Evolutionary conservation across 768 basidiomycete genomes (phyloP).

Genomic region (Pulveroboletus sp.): DNA sequence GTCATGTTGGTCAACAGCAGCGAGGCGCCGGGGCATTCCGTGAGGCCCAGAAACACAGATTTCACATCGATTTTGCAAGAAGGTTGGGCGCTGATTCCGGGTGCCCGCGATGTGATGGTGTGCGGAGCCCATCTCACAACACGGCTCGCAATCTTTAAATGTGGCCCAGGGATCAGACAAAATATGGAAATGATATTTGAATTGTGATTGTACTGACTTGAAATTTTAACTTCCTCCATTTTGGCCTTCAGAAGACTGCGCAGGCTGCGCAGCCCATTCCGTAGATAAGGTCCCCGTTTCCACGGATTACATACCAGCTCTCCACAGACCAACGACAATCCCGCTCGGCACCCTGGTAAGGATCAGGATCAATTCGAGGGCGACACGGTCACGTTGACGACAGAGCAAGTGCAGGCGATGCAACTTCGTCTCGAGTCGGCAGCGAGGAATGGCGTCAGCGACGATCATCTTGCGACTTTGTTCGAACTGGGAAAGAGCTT

Average conservation of each 20-base stretch:
- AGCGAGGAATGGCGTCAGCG: not conserved
- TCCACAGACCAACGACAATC: not conserved
- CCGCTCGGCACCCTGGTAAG: not conserved
- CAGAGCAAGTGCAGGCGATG: constrained; percentile 14
- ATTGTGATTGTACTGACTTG: too few relatives aligned
- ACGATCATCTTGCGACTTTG: constrained; percentile 13
- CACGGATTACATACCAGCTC: not conserved
- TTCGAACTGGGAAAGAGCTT: constrained; percentile 23
- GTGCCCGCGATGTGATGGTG: too few relatives aligned
- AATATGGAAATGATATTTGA: too few relatives aligned
- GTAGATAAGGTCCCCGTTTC: too few relatives aligned
- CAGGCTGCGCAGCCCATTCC: too few relatives aligned
- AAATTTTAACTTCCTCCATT: too few relatives aligned
- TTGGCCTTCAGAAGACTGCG: too few relatives aligned
- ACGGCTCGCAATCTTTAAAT: too few relatives aligned
- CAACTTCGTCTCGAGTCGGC: constrained; percentile 9
- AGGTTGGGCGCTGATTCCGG: not conserved
- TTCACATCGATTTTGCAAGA: constrained; percentile 4
- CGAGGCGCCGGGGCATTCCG: too few relatives aligned
- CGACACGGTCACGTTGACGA: constrained; percentile 16
- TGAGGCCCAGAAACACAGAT: not conserved
- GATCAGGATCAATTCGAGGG: not conserved
- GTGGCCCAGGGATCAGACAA: too few relatives aligned
- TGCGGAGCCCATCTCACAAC: too few relatives aligned
- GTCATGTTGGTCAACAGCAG: not conserved